Percentiles rank a stretch among this genome's conserved stretches.
Evolutionary conservation across 441 rosid genomes (phyloP).

Genomic region (Geranium incanum): DNA sequence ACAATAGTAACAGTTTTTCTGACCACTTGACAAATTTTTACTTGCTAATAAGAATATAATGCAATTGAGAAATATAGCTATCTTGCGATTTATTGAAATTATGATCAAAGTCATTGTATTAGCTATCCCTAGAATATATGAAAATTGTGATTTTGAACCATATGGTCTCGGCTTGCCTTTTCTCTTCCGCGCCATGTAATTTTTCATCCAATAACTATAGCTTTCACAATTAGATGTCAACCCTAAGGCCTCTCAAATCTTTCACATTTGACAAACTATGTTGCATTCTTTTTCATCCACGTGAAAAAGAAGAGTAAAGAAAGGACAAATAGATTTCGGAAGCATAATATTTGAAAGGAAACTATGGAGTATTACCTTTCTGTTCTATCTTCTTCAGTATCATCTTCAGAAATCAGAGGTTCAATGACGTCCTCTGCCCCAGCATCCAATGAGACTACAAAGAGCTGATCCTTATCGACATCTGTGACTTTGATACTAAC

Average conservation of each 20-base stretch:
- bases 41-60: too few relatives aligned
- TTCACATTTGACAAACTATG: neutral
- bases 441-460: conserved; percentile 65
- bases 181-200: too few relatives aligned
- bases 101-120: too few relatives aligned
- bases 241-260: too few relatives aligned
- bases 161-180: neutral
- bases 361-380: conserved; percentile 42
- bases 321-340: neutral
- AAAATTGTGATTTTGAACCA: neutral
- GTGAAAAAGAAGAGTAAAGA: neutral
- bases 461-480: conserved; percentile 76
- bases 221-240: too few relatives aligned
- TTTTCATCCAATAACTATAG: too few relatives aligned
- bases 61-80: too few relatives aligned
- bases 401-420: conserved; percentile 62
- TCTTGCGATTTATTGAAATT: too few relatives aligned
- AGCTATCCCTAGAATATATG: neutral
- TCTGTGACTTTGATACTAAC: conserved; percentile 65
- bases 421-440: conserved; percentile 96
- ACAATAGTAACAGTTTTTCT: too few relatives aligned
- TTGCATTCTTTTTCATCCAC: neutral
- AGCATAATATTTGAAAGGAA: conserved; percentile 4
- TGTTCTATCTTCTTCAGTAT: conserved; percentile 55
- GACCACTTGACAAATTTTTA: too few relatives aligned